Base-by-base conservation (phyloP, 345 rosid genomes). In the Melaleuca quinquenervia region DNA sequence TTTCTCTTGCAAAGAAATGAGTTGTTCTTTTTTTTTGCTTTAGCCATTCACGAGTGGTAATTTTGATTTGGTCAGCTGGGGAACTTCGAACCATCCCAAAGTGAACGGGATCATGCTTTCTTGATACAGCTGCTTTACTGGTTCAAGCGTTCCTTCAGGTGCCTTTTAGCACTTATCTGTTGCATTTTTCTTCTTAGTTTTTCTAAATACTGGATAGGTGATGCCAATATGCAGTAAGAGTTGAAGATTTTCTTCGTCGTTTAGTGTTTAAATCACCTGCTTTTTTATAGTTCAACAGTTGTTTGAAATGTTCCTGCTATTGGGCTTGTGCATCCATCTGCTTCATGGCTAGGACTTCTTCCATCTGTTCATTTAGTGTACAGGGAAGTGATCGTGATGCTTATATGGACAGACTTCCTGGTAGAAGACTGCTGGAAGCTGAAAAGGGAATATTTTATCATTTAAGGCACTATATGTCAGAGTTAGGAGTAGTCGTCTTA, bases 41-140 rank as follows among this genome's bases (percentile, higher is more conserved):
- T 64, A 21, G 45, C 48, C 22, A 20, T 64, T 64, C 52, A 58
- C 29, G 14, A 51, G 86, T 55, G 85, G 85, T 87, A 44, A 88
- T 64, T 53, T 76, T 84, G 54, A 70, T 84, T 53, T 93, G 86
- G 85, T 87, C 88, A 97, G 99, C 98, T 93, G 86, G 98, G 98
- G 85, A 95, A 89, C 84, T 92, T 93, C 70, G 91, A 90, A 83
- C 96, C 98, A 27, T 89, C 94, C 83, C 88, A 93, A 91, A 50
- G 54, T 1, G 98, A 96, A 86, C 92, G 85, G 88, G 94, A 91
- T 52, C 93, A 94, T 60, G 96, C 98, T 88, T 96, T 97, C 96
- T 90, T 96, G 88, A 94, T 96, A 86, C 98, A 97, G 94, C 92
- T 96, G 89, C 98, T 97, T 90, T 96, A 91, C 94, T 96, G 98